Conservation (phyloP, 2,329 filamentous ascomycete species). For the Periconia sp. region DNA sequence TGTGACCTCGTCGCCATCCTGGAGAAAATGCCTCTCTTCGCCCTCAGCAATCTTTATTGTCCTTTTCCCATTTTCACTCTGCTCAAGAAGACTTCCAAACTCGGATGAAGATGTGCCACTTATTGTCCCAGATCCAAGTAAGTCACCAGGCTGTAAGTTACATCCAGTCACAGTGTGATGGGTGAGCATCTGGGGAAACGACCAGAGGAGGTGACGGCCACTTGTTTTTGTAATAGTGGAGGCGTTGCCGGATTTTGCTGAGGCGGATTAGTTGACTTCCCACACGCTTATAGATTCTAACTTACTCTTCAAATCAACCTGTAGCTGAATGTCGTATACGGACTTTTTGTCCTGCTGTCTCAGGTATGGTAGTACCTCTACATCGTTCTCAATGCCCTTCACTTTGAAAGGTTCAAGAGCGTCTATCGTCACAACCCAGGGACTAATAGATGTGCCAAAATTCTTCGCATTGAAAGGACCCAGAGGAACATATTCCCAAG, state of each 20-base stretch:
- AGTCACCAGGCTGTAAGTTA: constrained; percentile 73
- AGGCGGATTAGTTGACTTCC: constrained; percentile 17
- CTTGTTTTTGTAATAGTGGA: constrained; percentile 66
- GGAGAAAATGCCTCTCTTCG: constrained; percentile 72
- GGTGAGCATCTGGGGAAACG: constrained; percentile 81
- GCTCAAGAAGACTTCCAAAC: constrained; percentile 74
- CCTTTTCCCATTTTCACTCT: constrained; percentile 71
- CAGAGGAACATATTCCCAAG: constrained; percentile 83
- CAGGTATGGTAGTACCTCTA: constrained; percentile 66
- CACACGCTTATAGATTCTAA: constrained; percentile 19
- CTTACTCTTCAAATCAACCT: constrained; percentile 65
- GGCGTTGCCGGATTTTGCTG: constrained; percentile 54
- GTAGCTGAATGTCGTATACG: constrained; percentile 72
- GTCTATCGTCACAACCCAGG: constrained; percentile 80
- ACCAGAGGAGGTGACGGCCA: constrained; percentile 76
- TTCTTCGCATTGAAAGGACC: constrained; percentile 87
- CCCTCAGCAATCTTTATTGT: constrained; percentile 67
- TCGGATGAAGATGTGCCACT: constrained; percentile 65
- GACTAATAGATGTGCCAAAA: constrained; percentile 77
- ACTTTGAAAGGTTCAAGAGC: constrained; percentile 73
- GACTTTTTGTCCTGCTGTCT: constrained; percentile 64
- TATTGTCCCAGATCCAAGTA: constrained; percentile 82
- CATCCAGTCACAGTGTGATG: constrained; percentile 81
- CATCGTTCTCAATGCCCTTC: constrained; percentile 61
- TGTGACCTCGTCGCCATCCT: constrained; percentile 74